Percentiles rank a stretch among this genome's conserved stretches.
Evolutionary conservation across 2,329 filamentous ascomycete genomes (phyloP).

Genomic region (Fusarium fujikuroi): DNA sequence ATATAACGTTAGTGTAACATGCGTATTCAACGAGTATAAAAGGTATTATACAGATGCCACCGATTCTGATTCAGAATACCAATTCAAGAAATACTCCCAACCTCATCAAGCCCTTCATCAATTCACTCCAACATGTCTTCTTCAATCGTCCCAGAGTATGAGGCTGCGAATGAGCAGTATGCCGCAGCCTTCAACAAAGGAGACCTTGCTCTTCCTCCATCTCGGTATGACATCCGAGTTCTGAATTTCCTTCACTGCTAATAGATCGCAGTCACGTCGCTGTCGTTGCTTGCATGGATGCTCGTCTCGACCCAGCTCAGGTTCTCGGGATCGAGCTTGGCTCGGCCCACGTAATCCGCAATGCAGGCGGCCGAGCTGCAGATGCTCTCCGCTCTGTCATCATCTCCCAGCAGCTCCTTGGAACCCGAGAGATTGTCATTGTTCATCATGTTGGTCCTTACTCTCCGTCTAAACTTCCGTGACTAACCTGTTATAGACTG

Average conservation of each 20-base stretch:
- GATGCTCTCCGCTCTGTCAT: constrained; percentile 80
- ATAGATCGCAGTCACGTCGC: constrained; percentile 45
- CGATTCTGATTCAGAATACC: no score
- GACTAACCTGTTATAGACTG: constrained; percentile 36
- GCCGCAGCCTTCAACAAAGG: constrained; percentile 39
- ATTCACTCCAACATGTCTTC: constrained; percentile 12
- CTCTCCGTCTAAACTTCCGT: fast-evolving
- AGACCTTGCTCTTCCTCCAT: constrained; percentile 36
- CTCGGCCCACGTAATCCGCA: constrained; percentile 83
- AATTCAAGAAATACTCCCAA: background rate
- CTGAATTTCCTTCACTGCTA: fast-evolving
- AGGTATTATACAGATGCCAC: background rate
- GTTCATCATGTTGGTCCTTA: constrained; percentile 66
- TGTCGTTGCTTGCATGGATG: constrained; percentile 82
- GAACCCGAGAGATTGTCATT: constrained; percentile 77
- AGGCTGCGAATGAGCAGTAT: constrained; percentile 38
- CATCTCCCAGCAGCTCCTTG: constrained; percentile 82
- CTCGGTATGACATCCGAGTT: constrained; percentile 20
- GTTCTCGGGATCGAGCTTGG: constrained; percentile 54
- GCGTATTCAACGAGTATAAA: background rate
- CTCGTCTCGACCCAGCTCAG: constrained; percentile 69
- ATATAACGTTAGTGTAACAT: background rate
- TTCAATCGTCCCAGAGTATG: constrained; percentile 39
- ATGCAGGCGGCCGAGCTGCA: constrained; percentile 72
- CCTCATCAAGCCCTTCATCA: no score